Evolutionary conservation across 495 filamentous ascomycete genomes (phyloP).

Genomic region (Talaromyces adpressus): DNA sequence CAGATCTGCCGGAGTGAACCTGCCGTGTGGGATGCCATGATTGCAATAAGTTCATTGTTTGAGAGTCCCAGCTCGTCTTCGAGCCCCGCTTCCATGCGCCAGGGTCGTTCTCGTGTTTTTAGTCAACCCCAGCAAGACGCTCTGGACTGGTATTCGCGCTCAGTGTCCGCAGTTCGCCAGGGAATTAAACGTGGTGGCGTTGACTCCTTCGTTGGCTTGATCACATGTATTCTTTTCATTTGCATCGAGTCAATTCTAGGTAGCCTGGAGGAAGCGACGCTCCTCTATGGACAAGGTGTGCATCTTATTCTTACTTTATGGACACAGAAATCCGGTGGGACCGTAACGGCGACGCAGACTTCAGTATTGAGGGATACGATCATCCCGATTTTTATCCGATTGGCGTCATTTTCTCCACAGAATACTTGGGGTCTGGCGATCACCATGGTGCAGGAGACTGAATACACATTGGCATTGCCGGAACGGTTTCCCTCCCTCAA

Average conservation of each 20-base stretch:
- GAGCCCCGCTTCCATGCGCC: conserved; percentile 8
- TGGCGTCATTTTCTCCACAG: conserved; percentile 18
- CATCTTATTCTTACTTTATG: conserved; percentile 25
- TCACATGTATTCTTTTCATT: conserved; percentile 52
- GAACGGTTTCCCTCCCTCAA: conserved; percentile 20
- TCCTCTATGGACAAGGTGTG: conserved; percentile 30
- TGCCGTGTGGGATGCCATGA: conserved; percentile 53
- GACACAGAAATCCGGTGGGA: conserved; percentile 15
- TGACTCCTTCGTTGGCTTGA: conserved; percentile 31
- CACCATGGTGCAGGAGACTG: not conserved
- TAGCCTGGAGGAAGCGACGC: conserved; percentile 19
- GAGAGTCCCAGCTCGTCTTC: conserved; percentile 23
- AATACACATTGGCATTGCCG: not conserved
- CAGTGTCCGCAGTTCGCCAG: conserved; percentile 42
- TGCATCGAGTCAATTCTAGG: conserved; percentile 51
- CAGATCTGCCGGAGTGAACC: conserved; percentile 50
- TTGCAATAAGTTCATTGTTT: conserved; percentile 46
- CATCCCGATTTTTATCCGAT: conserved; percentile 30
- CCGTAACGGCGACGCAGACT: conserved; percentile 12
- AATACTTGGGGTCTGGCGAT: not conserved
- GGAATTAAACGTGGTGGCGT: conserved; percentile 30
- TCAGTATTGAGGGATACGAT: conserved; percentile 24
- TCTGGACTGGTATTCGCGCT: conserved; percentile 33
- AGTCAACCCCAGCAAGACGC: conserved; percentile 35
- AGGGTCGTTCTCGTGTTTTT: conserved; percentile 20